Conservation (phyloP, 495 filamentous ascomycete genomes). For the Podospora pseudopauciseta region DNA sequence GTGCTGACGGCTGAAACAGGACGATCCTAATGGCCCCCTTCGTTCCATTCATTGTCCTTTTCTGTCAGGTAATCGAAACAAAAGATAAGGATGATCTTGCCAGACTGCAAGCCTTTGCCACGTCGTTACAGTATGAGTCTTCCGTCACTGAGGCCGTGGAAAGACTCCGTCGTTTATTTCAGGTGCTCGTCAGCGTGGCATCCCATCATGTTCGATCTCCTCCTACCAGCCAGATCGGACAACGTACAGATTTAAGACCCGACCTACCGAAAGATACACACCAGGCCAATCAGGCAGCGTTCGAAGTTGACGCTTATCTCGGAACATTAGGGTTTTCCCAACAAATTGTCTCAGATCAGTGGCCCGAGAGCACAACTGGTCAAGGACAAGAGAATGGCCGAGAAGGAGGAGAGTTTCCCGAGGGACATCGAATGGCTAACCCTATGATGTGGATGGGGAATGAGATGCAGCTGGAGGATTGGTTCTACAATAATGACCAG, state of each 20-base stretch:
- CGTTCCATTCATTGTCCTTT: slow-evolving; percentile 64
- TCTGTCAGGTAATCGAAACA: slow-evolving; percentile 60
- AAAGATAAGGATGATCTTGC: slow-evolving; percentile 43
- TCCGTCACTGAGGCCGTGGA: slow-evolving; percentile 51
- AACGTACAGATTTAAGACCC: not conserved
- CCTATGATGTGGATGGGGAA: slow-evolving; percentile 28
- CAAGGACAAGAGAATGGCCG: slow-evolving; percentile 1
- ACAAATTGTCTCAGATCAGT: not conserved
- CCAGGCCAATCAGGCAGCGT: not conserved
- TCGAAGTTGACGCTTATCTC: slow-evolving; percentile 21
- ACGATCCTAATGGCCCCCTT: slow-evolving; percentile 61
- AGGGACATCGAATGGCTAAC: slow-evolving; percentile 17
- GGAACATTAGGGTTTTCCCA: slow-evolving; percentile 19
- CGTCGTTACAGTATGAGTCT: slow-evolving; percentile 48
- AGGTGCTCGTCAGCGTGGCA: slow-evolving; percentile 58
- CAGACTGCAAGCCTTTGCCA: slow-evolving; percentile 54
- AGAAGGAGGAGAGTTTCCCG: slow-evolving; percentile 6
- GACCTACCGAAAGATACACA: not conserved
- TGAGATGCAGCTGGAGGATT: slow-evolving; percentile 55
- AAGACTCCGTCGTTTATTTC: slow-evolving; percentile 56
- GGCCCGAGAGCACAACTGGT: not conserved
- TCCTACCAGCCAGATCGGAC: not conserved
- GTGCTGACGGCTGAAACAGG: slow-evolving; percentile 34
- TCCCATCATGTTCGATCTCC: slow-evolving; percentile 52
- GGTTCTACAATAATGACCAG: slow-evolving; percentile 62